Conservation (phyloP, 139 green algal species). For the Coelastrella sp. region DNA sequence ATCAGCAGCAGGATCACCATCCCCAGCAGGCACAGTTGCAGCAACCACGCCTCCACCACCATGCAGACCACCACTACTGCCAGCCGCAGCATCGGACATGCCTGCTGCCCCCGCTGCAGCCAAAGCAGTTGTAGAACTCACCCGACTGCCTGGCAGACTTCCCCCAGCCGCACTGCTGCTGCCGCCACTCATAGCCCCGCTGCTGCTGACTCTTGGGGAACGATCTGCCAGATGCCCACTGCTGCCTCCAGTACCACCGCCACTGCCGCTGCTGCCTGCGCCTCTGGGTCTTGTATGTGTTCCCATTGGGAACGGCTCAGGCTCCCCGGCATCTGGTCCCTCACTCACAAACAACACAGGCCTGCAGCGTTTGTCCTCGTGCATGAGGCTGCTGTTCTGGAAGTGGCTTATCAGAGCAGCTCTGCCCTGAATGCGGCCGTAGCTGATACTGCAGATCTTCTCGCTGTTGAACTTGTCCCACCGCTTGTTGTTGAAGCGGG, state of each 20-base stretch:
- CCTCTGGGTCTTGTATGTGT: constrained; percentile 42
- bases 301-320: constrained; percentile 66
- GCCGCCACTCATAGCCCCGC: constrained; percentile 19
- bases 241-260: not conserved
- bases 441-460: constrained; percentile 92
- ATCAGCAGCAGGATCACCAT: not conserved
- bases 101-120: not conserved
- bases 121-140: constrained; percentile 1
- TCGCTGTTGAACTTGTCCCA: constrained; percentile 99
- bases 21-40: not conserved
- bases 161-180: constrained; percentile 14
- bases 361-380: constrained; percentile 98
- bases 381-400: constrained; percentile 96
- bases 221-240: constrained; percentile 2
- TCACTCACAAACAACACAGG: constrained; percentile 92
- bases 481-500: constrained; percentile 92
- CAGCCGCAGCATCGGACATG: not conserved
- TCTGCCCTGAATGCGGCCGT: constrained; percentile 95
- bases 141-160: constrained; percentile 38
- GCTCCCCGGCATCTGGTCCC: constrained; percentile 57
- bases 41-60: not conserved
- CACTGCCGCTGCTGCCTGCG: constrained; percentile 25
- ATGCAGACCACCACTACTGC: not conserved
- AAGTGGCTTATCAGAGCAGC: constrained; percentile 94
- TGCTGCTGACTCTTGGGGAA: constrained; percentile 23